These are phyloP conservation scores for Nakazawaea wickerhamii DNA, from an alignment of 805 yeast species.

Conservation along the genomic window DNA sequence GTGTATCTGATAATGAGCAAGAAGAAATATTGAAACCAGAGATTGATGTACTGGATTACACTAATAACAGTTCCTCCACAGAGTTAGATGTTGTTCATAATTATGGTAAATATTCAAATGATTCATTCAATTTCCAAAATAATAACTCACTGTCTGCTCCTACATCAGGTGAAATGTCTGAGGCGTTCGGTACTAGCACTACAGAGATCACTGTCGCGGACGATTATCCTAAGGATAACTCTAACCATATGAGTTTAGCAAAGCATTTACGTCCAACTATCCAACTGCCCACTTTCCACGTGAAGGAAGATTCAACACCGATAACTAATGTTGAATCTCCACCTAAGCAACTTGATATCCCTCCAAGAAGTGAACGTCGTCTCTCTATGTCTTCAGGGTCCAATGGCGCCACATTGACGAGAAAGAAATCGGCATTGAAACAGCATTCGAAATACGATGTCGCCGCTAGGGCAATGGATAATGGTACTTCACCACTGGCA, in stretches of 20 bases:
- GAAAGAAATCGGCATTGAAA: constrained; percentile 47
- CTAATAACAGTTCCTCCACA: neutral
- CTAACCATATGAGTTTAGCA: constrained; percentile 32
- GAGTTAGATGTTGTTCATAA: constrained; percentile 1
- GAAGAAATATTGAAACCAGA: neutral
- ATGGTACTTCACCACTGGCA: constrained; percentile 39
- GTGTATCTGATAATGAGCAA: neutral
- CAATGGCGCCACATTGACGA: constrained; percentile 20
- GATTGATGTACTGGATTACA: neutral
- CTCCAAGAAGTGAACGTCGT: constrained; percentile 30
- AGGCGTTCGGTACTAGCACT: constrained; percentile 22
- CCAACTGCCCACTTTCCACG: constrained; percentile 18
- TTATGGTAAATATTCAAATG: neutral
- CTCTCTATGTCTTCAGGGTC: constrained; percentile 16
- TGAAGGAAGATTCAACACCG: constrained; percentile 22
- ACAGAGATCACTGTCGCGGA: constrained; percentile 21
- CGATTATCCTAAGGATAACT: constrained; percentile 11
- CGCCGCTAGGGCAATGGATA: constrained; percentile 11
- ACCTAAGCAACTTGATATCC: constrained; percentile 23
- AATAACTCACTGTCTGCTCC: constrained; percentile 2
- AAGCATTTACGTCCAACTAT: constrained; percentile 40
- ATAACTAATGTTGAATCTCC: too few relatives aligned
- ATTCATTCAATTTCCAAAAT: neutral
- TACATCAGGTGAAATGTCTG: constrained; percentile 21
- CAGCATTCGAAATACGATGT: constrained; percentile 6